Evolutionary conservation across 768 basidiomycete genomes (phyloP), one percentile per base, ranked within the genome.

Genomic region (Mycena galopus): DNA sequence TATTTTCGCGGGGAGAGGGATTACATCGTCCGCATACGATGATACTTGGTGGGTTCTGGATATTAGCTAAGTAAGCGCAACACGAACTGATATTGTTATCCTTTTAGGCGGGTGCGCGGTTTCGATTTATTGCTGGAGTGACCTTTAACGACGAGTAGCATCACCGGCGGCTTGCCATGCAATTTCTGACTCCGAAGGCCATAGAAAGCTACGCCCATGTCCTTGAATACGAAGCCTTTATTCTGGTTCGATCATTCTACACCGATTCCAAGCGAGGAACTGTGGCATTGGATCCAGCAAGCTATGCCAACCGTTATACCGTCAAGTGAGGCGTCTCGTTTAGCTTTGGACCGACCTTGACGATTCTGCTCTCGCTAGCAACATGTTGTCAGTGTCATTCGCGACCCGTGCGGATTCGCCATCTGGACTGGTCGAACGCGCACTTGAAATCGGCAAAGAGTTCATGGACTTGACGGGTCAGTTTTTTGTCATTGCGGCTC

Each of bases 1-100:
- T 3, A 82, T 85, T 64, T 77, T 84, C 30, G 64, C 65, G 21
- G 82, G 82, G 14, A 59, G 82, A 3, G 84, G 76, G 0, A 81
- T 84, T 25, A 83, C 83, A 0, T 81, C 80, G 17, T 77, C 82
- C 8, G 71, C 72, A 2, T 84, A 84, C 59, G 53, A 71, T 82
- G 83, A 83, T 81, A 67, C 39, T 63, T 61, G 58, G 44, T 61
- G 14, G 3, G 44, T 61, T 7, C n/a, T n/a, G n/a, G n/a, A n/a
- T n/a, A n/a, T n/a, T n/a, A 9, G n/a, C 19, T 19, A 47, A 21
- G 2, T 4, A 5, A 30, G 19, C 14, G 11, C 30, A 5, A 33
- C 23, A 11, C 23, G 21, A 11, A 53, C 10, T 25, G 16, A 55
- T 11, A 14, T 55, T 55, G 27, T 17, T n/a, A 21, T 35, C 3